A percentile compares a stretch with the other conserved stretches of the same genome.
Conservation (phyloP, 257 asterid species). For the Fraxinus anomala region DNA sequence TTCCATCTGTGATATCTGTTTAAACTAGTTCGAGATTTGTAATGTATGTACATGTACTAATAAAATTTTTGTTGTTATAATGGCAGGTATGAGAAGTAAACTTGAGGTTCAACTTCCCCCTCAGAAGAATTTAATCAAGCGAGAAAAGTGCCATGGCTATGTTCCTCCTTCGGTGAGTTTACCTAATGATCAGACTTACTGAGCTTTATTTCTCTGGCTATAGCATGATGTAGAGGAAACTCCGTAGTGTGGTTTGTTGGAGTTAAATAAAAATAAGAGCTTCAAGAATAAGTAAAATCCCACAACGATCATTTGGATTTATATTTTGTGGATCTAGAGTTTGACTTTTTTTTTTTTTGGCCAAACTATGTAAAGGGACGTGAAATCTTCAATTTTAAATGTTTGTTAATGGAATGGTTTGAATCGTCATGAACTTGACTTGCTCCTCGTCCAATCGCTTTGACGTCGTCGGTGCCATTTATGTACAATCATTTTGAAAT, state of each 20-base stretch:
- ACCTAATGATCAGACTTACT: conserved; percentile 20
- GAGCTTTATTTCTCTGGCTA: conserved; percentile 9
- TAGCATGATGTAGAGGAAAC: neutral
- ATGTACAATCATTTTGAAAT: neutral
- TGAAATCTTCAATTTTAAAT: neutral
- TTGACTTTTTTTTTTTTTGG: neutral
- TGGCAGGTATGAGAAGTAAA: conserved; percentile 12
- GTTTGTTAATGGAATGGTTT: neutral
- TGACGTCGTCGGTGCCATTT: neutral
- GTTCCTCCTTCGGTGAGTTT: conserved; percentile 1
- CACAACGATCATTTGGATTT: neutral
- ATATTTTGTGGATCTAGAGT: conserved; percentile 11
- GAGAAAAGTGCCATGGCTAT: conserved; percentile 4
- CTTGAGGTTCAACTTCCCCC: conserved; percentile 21
- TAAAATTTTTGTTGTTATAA: neutral
- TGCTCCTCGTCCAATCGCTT: neutral
- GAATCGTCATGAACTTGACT: neutral
- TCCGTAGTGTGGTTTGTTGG: neutral
- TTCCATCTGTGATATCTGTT: neutral
- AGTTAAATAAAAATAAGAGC: neutral
- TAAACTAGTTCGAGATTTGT: neutral
- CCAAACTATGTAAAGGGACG: neutral
- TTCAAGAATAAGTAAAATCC: neutral
- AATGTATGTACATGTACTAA: neutral
- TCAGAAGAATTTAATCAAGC: conserved; percentile 22